Percentiles rank a stretch among this genome's conserved stretches.
These are phyloP conservation scores for Rachicladosporium sp. DNA, from an alignment of 2,329 filamentous ascomycete species.

Conservation along the genomic window DNA sequence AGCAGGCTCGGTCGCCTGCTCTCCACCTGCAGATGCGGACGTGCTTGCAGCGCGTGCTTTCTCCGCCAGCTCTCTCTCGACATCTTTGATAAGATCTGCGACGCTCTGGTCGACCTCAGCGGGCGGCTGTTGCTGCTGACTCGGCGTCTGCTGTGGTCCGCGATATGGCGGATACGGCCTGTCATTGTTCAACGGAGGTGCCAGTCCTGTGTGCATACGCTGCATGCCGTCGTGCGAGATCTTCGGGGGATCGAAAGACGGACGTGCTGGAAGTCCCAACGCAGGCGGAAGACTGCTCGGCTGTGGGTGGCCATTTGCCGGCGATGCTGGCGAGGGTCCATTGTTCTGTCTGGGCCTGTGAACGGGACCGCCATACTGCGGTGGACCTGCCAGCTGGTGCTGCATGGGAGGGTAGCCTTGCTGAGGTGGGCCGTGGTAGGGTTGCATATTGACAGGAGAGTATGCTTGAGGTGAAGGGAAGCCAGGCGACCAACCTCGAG, in stretches of 20 bases:
- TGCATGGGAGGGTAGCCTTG: background rate
- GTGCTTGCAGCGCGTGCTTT: background rate
- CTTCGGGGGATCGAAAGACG: slow-evolving; percentile 42
- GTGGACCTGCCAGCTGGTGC: background rate
- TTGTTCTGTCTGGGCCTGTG: background rate
- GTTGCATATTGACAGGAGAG: background rate
- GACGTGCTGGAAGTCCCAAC: slow-evolving; percentile 48
- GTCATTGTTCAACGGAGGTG: slow-evolving; percentile 23
- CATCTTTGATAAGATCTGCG: slow-evolving; percentile 9
- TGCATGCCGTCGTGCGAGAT: slow-evolving; percentile 44
- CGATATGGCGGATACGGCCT: slow-evolving; percentile 2
- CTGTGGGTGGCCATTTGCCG: background rate
- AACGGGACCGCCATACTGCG: background rate
- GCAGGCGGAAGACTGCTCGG: slow-evolving; percentile 40
- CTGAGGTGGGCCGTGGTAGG: background rate
- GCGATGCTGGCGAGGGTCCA: background rate
- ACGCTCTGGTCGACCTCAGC: slow-evolving; percentile 9
- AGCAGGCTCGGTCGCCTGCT: background rate
- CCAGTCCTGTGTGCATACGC: slow-evolving; percentile 42
- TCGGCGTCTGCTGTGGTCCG: slow-evolving; percentile 8
- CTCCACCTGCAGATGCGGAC: background rate
- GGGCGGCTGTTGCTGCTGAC: slow-evolving; percentile 33
- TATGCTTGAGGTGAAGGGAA: background rate
- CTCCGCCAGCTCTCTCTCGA: background rate
- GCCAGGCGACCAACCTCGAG: no score